These are phyloP conservation scores for Dryas integrifolia DNA, from an alignment of 331 rosid species.

Conservation along the genomic window DNA sequence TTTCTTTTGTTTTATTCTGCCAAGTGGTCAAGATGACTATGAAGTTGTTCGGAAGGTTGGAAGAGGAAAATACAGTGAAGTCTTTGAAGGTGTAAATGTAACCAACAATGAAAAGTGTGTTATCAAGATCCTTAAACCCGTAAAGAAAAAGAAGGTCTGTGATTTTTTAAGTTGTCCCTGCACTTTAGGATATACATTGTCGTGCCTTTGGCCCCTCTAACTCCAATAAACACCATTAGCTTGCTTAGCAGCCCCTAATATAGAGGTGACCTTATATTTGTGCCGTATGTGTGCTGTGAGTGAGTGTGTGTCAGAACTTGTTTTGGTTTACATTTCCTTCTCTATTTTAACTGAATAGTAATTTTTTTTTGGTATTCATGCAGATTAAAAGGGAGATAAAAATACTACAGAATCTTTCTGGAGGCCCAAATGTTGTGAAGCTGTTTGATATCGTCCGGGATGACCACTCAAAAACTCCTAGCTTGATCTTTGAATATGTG, in stretches of 20 bases:
- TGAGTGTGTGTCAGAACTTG: not conserved
- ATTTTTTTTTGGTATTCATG: not conserved
- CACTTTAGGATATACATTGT: not conserved
- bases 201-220: too few relatives aligned
- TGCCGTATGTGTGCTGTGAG: too few relatives aligned
- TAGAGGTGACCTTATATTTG: not conserved
- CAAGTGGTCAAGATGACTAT: conserved; percentile 45
- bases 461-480: conserved; percentile 43
- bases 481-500: conserved; percentile 44
- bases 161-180: not conserved
- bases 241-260: not conserved
- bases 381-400: conserved; percentile 52
- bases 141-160: conserved; percentile 45
- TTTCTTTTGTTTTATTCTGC: not conserved
- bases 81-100: conserved; percentile 43
- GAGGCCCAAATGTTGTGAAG: conserved; percentile 47
- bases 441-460: conserved; percentile 44
- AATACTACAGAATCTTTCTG: conserved; percentile 48
- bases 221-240: too few relatives aligned
- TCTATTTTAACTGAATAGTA: not conserved
- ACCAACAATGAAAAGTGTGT: conserved; percentile 40
- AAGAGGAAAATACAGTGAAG: conserved; percentile 53
- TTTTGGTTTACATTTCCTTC: not conserved
- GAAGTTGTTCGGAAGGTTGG: conserved; percentile 50
- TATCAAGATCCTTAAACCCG: conserved; percentile 52